Base-by-base conservation (phyloP, 169 alveolate species). In the Cryptosporidium ubiquitum region DNA sequence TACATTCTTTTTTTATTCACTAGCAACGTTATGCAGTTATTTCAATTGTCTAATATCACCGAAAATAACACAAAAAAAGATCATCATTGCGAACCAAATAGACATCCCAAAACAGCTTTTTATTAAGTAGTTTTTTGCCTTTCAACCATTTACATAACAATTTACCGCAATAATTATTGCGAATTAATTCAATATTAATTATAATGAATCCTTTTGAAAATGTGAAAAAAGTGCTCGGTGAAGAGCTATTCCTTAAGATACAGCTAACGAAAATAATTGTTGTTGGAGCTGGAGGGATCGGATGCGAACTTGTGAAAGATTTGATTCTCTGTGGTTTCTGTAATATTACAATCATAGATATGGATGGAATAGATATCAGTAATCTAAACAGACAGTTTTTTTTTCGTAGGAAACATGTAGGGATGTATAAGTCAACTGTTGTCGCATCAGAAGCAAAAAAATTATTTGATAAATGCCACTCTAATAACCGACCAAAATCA, bases 231-330 rank as follows among this genome's bases (percentile, higher is more conserved):
- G 84, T 92, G 49, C 70, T 92, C 37, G 91, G 86, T 68, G 73
- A 73, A 35, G 84, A 70, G 20, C 58, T 91, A 86, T 85, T 91
- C 66, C 49, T 86, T 42, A 64, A 93, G 85, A 68, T 94, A 85
- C 85, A 91, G 58, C 69, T 84, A 37, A 89, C 93, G 69, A 92
- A 92, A 42, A 91, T 96, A 39, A 91, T 96, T 51, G 96, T 96
- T n/a, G 96, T 97, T n/a, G 99, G 99, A 18, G 99, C 98, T 10
- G 99, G 99, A 4, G 99, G 99, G 9, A 94, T 98, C 68, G 99
- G 99, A 44, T 98, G 99, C 85, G 99, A 98, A 91, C 93, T 98
- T 35, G 92, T 98, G 85, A 98, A 98, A 93, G 94, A 95, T 71
- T 94, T 98, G 66, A 97, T 98, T 3, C 92, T 98, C 44, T 91